Percentiles rank a stretch among this genome's conserved stretches.
Evolutionary conservation across 2,329 filamentous ascomycete species (phyloP).

Genomic region (Xylariaceae sp.): DNA sequence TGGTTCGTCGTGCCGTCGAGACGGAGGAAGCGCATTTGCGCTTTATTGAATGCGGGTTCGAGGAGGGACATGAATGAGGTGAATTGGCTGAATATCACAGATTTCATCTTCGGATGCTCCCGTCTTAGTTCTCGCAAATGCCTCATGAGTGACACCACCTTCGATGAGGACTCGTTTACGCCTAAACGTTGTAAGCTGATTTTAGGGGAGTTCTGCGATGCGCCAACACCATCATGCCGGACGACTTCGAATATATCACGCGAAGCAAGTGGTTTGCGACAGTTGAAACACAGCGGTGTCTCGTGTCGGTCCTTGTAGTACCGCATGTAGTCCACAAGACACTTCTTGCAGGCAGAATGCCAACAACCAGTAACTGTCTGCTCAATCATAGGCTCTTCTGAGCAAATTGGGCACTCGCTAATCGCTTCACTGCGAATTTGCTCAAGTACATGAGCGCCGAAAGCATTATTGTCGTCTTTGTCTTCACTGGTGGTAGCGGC

Average conservation of each 20-base stretch:
- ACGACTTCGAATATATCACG: constrained; percentile 91
- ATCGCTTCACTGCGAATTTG: constrained; percentile 88
- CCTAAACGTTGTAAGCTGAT: constrained; percentile 59
- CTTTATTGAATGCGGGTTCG: constrained; percentile 67
- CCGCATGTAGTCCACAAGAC: constrained; percentile 82
- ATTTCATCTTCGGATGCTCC: constrained; percentile 67
- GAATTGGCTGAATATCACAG: constrained; percentile 94
- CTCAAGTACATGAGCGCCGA: constrained; percentile 78
- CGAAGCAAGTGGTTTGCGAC: constrained; percentile 73
- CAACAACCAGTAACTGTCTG: constrained; percentile 94
- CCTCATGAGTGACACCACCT: constrained; percentile 73
- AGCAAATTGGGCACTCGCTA: constrained; percentile 89
- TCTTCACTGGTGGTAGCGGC: constrained; percentile 60
- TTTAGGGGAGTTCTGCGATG: constrained; percentile 38
- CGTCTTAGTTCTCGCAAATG: constrained; percentile 66
- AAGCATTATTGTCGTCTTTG: constrained; percentile 63
- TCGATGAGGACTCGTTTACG: constrained; percentile 71
- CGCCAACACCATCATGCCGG: constrained; percentile 53
- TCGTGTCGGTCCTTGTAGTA: constrained; percentile 75
- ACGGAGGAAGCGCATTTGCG: constrained; percentile 73
- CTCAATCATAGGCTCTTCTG: constrained; percentile 92
- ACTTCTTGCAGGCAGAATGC: constrained; percentile 95
- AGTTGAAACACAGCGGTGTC: constrained; percentile 81
- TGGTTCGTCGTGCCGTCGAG: constrained; percentile 90
- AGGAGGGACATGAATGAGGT: constrained; percentile 94